These are phyloP conservation scores for Cryptosporidium meleagridis DNA, from an alignment of 169 alveolate genomes.

Conservation along the genomic window DNA sequence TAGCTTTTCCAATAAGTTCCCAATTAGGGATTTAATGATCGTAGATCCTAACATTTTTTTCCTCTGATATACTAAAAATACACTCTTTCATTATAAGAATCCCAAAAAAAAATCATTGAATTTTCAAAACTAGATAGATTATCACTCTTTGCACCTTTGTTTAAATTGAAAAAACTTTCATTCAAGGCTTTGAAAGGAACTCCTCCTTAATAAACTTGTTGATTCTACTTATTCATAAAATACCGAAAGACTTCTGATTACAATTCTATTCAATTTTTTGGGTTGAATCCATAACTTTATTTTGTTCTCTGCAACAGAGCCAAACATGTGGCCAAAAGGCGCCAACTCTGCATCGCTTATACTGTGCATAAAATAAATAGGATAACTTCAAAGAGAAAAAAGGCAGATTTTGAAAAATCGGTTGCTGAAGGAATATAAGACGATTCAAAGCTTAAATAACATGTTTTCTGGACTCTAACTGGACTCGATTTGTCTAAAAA, in stretches of 20 bases:
- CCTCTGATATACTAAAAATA: background rate
- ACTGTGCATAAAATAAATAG: background rate
- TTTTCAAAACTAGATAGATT: background rate
- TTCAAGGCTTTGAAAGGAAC: background rate
- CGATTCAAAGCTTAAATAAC: no score
- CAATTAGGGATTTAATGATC: slow-evolving; percentile 36
- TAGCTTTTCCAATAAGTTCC: slow-evolving; percentile 53
- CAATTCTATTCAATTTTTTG: background rate
- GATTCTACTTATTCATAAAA: background rate
- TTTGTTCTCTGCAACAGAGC: background rate
- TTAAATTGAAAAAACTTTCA: background rate
- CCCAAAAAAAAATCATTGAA: background rate
- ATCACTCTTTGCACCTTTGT: background rate
- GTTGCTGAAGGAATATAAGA: background rate
- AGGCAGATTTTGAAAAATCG: no score
- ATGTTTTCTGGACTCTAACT: no score
- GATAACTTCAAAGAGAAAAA: background rate
- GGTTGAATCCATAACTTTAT: background rate
- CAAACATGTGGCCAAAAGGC: slow-evolving; percentile 64
- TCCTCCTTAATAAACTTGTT: no score
- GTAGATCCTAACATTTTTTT: slow-evolving; percentile 55
- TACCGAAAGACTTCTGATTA: background rate
- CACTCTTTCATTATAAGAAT: background rate
- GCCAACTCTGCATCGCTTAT: slow-evolving; percentile 4
- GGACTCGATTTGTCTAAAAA: no score